Base-by-base conservation (phyloP, 441 rosid genomes). In the Bruguiera hainesii region DNA sequence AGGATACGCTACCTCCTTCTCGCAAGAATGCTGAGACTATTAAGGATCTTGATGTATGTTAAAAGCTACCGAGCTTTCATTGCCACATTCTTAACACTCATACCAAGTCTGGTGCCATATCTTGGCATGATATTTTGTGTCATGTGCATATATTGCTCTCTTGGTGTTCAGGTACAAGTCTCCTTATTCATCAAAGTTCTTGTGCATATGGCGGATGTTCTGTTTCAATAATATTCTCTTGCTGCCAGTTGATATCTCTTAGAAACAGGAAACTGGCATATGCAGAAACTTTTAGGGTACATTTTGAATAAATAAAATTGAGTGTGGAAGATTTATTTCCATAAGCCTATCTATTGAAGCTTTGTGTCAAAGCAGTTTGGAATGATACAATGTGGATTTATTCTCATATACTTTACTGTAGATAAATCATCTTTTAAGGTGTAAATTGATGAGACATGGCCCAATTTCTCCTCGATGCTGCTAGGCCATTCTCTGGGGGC, bases 1-100 rank as follows among this genome's bases (percentile, higher is more conserved):
- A 95, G 99, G 99, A 95, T 95, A 61, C 98, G 99, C 57, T 95
- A 95, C 81, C 97, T 95, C 64, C 95, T 95, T 46, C 89, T 95
- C 62, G 99, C 97, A 63, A 85, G 99, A 89, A 57, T 95, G 96
- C 73, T 95, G 55, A 81, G 99, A 78, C 77, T 95, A 79, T 89
- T 92, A 66, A 87, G 99, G 80, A 78, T 95, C 73, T 79, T 95
- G 67, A 83, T 92, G 96, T 79, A 95, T 73, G 96, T 95, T 64
- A 74, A 65, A 53, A 81, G 79, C 46, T 95, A 89, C 79, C 80
- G 93, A 80, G 99, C 97, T 65, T 95, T 95, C 77, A 75, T 95
- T 63, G 90, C 99, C 37, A 95, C 99, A 31, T 90, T 95, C 76
- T 82, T 95, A 56, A 90, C 93, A 52, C 93, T 95, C 65, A 64